Evolutionary conservation across 768 basidiomycete species (phyloP).

Genomic region (Boletus sensibilis): DNA sequence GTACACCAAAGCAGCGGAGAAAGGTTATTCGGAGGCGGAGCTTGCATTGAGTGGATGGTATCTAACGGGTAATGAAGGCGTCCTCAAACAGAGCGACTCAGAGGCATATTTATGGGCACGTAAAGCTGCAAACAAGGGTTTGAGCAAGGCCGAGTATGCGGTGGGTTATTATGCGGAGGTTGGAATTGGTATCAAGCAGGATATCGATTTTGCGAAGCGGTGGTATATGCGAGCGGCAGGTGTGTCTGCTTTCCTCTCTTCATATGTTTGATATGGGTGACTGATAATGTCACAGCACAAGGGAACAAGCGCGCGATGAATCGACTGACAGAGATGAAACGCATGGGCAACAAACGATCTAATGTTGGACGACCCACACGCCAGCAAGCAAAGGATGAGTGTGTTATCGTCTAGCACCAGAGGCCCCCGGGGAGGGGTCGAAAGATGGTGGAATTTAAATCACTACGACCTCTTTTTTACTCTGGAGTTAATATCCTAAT

Average conservation of each 20-base stretch:
- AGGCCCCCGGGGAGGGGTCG: background rate
- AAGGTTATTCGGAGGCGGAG: conserved; percentile 93
- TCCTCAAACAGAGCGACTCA: conserved; percentile 95
- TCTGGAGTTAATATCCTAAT: conserved; percentile 11
- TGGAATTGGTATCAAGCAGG: conserved; percentile 96
- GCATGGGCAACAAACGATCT: conserved; percentile 74
- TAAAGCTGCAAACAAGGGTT: conserved; percentile 92
- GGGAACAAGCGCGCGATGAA: conserved; percentile 98
- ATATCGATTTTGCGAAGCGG: conserved; percentile 91
- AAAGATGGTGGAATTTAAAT: conserved; percentile 10
- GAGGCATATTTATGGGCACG: conserved; percentile 99
- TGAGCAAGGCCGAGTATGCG: conserved; percentile 97
- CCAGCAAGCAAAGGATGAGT: conserved; percentile 92
- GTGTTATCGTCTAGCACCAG: conserved; percentile 73
- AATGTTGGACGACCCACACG: conserved; percentile 85
- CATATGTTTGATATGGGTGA: background rate
- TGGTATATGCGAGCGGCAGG: conserved; percentile 99
- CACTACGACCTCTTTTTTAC: conserved; percentile 2
- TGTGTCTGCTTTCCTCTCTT: conserved; percentile 39
- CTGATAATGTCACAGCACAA: conserved; percentile 61
- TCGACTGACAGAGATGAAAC: conserved; percentile 92
- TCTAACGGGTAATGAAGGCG: conserved; percentile 91
- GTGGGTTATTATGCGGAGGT: conserved; percentile 98
- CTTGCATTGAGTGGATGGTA: conserved; percentile 98
- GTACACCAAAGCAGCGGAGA: conserved; percentile 98